These are phyloP conservation scores for Colletotrichum eremochloae DNA, from an alignment of 2,329 filamentous ascomycete species.

Conservation along the genomic window DNA sequence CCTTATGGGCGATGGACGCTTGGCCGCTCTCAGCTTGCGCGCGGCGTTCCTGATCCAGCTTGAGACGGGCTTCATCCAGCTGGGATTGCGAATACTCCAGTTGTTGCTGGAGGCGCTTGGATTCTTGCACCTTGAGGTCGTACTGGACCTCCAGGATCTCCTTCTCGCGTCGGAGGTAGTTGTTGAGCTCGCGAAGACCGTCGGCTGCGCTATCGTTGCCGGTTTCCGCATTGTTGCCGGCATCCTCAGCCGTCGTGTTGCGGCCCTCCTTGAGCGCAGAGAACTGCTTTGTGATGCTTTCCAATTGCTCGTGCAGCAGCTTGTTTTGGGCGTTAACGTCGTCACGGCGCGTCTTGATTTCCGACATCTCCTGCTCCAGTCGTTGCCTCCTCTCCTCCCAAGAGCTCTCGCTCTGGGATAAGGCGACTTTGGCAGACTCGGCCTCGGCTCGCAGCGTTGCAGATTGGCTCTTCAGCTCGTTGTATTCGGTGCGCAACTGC, in stretches of 20 bases:
- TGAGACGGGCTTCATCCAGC: constrained; percentile 88
- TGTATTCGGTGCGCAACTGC: constrained; percentile 81
- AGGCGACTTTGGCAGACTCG: constrained; percentile 84
- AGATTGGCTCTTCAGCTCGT: constrained; percentile 83
- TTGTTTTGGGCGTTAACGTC: constrained; percentile 92
- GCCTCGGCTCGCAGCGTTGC: constrained; percentile 83
- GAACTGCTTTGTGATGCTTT: constrained; percentile 85
- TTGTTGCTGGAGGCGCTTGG: constrained; percentile 90
- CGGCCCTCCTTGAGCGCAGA: constrained; percentile 76
- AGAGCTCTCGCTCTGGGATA: constrained; percentile 85
- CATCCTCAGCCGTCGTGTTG: constrained; percentile 17
- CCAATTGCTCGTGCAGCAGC: constrained; percentile 89
- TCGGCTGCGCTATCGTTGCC: constrained; percentile 66
- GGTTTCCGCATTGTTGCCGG: constrained; percentile 64
- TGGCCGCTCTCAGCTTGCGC: constrained; percentile 80
- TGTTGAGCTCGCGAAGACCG: constrained; percentile 90
- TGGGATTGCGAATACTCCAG: constrained; percentile 88
- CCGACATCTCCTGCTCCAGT: constrained; percentile 85
- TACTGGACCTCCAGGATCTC: constrained; percentile 98
- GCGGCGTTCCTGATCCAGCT: constrained; percentile 90
- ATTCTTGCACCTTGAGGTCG: constrained; percentile 88
- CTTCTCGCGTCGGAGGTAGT: constrained; percentile 93
- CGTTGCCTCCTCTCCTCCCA: constrained; percentile 87
- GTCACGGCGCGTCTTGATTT: constrained; percentile 83
- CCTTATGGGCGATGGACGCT: constrained; percentile 83